Percentiles rank a stretch among this genome's conserved stretches.
Conservation (phyloP, 306 rosid genomes). For the Acacia crassicarpa region DNA sequence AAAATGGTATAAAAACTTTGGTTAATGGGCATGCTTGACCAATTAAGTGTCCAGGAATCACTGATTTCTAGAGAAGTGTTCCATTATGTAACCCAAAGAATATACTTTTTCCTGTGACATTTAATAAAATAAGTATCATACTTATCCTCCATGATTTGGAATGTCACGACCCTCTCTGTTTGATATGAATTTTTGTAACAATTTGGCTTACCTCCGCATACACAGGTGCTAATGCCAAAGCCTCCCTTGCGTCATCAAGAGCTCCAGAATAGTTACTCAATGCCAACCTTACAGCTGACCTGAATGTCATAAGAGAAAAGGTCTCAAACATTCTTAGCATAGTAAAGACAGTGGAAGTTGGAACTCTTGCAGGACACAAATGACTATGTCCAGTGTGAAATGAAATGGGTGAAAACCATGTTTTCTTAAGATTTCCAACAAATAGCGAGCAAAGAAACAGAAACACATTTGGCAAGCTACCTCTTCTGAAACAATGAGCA, state of each 20-base stretch:
- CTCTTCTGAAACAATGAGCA: background rate
- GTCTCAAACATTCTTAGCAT: background rate
- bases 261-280: constrained; percentile 65
- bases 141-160: constrained; percentile 4
- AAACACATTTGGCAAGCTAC: background rate
- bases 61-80: constrained; percentile 18
- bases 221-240: constrained; percentile 60
- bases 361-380: background rate
- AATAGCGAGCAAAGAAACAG: background rate
- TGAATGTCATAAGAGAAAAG: constrained; percentile 33
- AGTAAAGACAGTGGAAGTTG: background rate
- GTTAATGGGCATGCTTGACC: background rate
- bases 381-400: background rate
- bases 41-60: background rate
- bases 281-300: constrained; percentile 74
- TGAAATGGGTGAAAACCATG: background rate
- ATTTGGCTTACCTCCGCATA: constrained; percentile 64
- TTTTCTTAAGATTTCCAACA: background rate
- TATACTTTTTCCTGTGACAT: background rate
- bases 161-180: constrained; percentile 16
- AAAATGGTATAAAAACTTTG: background rate
- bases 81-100: constrained; percentile 6
- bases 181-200: background rate
- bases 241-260: constrained; percentile 71
- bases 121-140: background rate